phyloP scores from a whole-genome alignment of 192 early-diverging fungal species.

The Coemansia sp. region DNA sequence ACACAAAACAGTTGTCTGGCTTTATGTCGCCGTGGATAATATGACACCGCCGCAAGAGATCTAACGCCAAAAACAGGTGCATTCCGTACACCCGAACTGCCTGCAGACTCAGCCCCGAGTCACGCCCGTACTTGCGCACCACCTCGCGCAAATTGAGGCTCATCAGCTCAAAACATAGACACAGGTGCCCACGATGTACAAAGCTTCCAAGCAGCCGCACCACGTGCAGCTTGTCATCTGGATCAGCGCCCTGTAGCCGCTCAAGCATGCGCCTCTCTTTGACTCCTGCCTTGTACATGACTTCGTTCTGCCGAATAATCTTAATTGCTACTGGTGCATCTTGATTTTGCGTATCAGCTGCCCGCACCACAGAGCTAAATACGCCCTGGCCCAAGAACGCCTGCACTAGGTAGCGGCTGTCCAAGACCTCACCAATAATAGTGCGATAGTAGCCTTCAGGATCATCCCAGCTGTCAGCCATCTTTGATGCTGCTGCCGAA shows the following conservation, averaged over 20 bases:
- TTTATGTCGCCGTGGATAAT: constrained; percentile 97
- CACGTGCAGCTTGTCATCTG: constrained; percentile 83
- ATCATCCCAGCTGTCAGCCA: constrained; percentile 92
- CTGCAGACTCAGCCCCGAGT: constrained; percentile 88
- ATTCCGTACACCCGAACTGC: constrained; percentile 90
- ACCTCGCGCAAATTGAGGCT: constrained; percentile 91
- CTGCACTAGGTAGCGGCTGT: constrained; percentile 83
- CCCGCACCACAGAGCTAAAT: constrained; percentile 91
- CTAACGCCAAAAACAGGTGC: constrained; percentile 84
- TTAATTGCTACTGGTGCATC: constrained; percentile 91
- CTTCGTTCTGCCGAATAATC: constrained; percentile 92
- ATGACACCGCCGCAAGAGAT: constrained; percentile 76
- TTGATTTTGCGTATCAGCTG: constrained; percentile 68
- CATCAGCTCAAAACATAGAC: constrained; percentile 92
- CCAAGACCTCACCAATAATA: constrained; percentile 81
- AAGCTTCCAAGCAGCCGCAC: constrained; percentile 84
- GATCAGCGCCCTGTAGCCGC: constrained; percentile 80
- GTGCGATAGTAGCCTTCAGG: constrained; percentile 96
- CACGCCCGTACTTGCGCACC: constrained; percentile 92
- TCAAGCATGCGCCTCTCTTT: constrained; percentile 91
- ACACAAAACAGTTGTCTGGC: constrained; percentile 95
- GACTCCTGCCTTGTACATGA: constrained; percentile 83
- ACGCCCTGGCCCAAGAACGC: constrained; percentile 90
- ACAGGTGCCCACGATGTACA: constrained; percentile 86
- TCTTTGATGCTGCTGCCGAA: constrained; percentile 19